Base-by-base conservation (phyloP, 495 filamentous ascomycete genomes). In the Tetracladium setigerum region DNA sequence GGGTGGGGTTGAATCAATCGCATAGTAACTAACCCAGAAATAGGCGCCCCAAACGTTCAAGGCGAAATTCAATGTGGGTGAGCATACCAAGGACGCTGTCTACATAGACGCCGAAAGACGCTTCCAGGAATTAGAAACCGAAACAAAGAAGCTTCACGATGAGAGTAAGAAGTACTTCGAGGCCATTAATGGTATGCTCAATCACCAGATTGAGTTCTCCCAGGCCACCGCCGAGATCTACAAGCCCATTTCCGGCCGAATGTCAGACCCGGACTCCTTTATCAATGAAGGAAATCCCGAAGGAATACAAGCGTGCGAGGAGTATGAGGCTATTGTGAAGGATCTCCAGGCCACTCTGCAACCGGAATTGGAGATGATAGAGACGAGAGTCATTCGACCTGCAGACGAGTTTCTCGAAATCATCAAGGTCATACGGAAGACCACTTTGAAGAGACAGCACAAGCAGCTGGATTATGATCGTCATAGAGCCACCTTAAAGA, bases 161-260 rank as follows among this genome's bases (percentile, higher is more conserved):
- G 89, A 95, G 61, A 90, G 85, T 22, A 84, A 88, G 63, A 95
- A 92, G 69, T 90, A 99, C 66, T 95, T 92, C 55, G 81, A 95
- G 34, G 89, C 92, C 62, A 95, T 99, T 63, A 97, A 97, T 67
- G 87, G 89, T 71, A 99, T 99, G 92, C 72, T 99, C 55, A 81
- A 71, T 65, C 89, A 95, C 68, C 92, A 99, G 67, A 96, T 97
- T 73, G 94, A 94, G 66, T 99, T 99, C 73, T 94, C 90, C 55
- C 83, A 95, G 70, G 87, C 88, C 30, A 84, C 92, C 67, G 83
- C 83, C 38, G 94, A 99, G 67, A 83, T 99, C 54, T 99, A 99
- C 73, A 95, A 95, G 61, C 92, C 92, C 40, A 97, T 99, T 54
- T 95, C 89, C 50, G 92, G 92, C 15, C 86, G 91, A 50, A 76